Evolutionary conservation across 352 stramenopile species (phyloP).

Genomic region (Pythium rhizo-oryzae): DNA sequence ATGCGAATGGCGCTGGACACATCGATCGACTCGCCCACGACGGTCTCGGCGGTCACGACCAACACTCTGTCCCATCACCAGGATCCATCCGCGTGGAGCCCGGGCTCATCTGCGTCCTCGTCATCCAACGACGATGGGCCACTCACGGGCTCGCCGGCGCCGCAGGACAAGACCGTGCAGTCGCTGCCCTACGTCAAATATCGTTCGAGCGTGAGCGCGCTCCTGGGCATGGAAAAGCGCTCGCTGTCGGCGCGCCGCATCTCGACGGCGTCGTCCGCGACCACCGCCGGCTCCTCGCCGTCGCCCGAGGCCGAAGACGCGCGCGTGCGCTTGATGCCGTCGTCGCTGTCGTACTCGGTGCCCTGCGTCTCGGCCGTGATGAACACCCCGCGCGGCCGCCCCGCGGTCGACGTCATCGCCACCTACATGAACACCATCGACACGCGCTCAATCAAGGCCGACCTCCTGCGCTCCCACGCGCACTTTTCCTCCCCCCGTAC

Average conservation of each 20-base stretch:
- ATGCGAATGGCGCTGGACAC: too few species aligned
- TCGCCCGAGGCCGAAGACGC: conserved; percentile 38
- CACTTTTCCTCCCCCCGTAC: conserved; percentile 75
- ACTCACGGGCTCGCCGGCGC: neutral
- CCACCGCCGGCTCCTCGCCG: conserved; percentile 34
- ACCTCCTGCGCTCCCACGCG: conserved; percentile 74
- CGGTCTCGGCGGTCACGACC: conserved; percentile 1
- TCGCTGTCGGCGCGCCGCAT: conserved; percentile 41
- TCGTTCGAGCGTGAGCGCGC: conserved; percentile 33
- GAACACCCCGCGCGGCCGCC: conserved; percentile 68
- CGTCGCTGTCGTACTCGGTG: conserved; percentile 76
- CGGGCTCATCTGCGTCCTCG: neutral
- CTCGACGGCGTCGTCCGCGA: conserved; percentile 47
- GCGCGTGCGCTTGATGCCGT: conserved; percentile 37
- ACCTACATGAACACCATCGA: conserved; percentile 91
- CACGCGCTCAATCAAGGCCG: conserved; percentile 72
- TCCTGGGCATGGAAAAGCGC: conserved; percentile 38
- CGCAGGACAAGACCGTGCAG: conserved; percentile 39
- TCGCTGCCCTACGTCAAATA: conserved; percentile 78
- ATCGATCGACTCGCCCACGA: conserved; percentile 12
- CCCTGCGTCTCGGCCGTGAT: conserved; percentile 54
- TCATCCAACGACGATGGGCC: conserved; percentile 3
- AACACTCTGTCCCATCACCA: conserved; percentile 9
- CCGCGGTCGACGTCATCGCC: conserved; percentile 83
- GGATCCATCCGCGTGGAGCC: conserved; percentile 8